Evolutionary conservation across 495 filamentous ascomycete species (phyloP).

Genomic region (Aspergillus ellipticus): DNA sequence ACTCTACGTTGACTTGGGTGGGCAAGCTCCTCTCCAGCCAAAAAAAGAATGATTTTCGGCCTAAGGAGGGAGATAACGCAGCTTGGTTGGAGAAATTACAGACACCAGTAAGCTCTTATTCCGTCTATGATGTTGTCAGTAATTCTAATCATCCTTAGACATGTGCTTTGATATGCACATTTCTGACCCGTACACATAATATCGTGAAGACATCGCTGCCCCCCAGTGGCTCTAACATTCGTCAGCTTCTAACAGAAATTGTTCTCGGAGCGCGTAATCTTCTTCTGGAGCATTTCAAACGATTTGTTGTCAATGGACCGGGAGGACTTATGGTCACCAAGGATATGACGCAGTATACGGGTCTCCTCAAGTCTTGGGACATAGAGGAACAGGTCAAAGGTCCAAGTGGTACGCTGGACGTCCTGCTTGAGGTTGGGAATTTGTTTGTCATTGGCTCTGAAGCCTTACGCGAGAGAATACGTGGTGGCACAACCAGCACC

Average conservation of each 20-base stretch:
- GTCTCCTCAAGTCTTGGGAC: constrained; percentile 75
- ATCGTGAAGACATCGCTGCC: constrained; percentile 65
- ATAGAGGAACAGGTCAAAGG: constrained; percentile 57
- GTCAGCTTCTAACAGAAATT: constrained; percentile 77
- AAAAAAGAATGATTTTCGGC: constrained; percentile 89
- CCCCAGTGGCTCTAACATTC: constrained; percentile 66
- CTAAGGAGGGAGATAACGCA: constrained; percentile 75
- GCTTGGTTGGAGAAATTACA: constrained; percentile 75
- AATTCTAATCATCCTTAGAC: constrained; percentile 41
- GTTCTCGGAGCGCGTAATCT: constrained; percentile 71
- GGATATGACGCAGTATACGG: constrained; percentile 88
- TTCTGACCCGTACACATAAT: constrained; percentile 63
- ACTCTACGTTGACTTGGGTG: constrained; percentile 77
- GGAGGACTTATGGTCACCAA: constrained; percentile 94
- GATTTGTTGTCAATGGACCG: constrained; percentile 83
- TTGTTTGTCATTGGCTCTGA: constrained; percentile 93
- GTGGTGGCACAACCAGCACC: constrained; percentile 41
- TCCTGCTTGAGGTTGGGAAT: constrained; percentile 90
- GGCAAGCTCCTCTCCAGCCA: constrained; percentile 70
- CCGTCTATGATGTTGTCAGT: not conserved
- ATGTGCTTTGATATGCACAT: constrained; percentile 71
- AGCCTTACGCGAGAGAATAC: constrained; percentile 76
- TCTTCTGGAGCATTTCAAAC: constrained; percentile 89
- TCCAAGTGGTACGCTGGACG: constrained; percentile 68
- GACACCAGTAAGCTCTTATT: constrained; percentile 55